Percentiles rank a stretch among this genome's conserved stretches.
These are phyloP conservation scores for Venturia effusa DNA, from an alignment of 2,329 filamentous ascomycete species.

Conservation along the genomic window DNA sequence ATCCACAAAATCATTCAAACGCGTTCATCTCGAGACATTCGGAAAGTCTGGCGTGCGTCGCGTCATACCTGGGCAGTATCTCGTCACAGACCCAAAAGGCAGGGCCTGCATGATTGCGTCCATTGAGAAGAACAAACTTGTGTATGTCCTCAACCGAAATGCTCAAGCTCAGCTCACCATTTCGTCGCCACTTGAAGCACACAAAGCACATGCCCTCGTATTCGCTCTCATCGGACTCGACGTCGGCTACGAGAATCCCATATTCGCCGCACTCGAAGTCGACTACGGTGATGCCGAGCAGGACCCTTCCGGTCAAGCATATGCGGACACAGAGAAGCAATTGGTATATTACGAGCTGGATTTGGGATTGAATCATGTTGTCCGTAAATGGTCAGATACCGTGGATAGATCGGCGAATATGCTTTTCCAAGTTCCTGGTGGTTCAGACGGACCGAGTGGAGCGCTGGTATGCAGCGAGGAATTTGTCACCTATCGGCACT, in stretches of 20 bases:
- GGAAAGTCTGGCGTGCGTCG: slow-evolving; percentile 92
- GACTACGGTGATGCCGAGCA: slow-evolving; percentile 88
- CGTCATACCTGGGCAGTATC: slow-evolving; percentile 89
- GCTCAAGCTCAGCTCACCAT: slow-evolving; percentile 91
- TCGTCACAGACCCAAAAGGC: slow-evolving; percentile 91
- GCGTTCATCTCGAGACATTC: slow-evolving; percentile 92
- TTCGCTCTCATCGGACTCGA: slow-evolving; percentile 82
- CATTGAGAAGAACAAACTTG: slow-evolving; percentile 97
- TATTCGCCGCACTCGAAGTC: slow-evolving; percentile 89
- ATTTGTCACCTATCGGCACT: slow-evolving; percentile 93
- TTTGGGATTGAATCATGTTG: slow-evolving; percentile 91
- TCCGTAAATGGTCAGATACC: slow-evolving; percentile 89
- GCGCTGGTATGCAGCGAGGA: slow-evolving; percentile 92
- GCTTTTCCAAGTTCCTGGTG: slow-evolving; percentile 91
- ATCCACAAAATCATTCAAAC: slow-evolving; percentile 74
- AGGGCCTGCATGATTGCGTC: slow-evolving; percentile 90
- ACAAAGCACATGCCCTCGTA: slow-evolving; percentile 84
- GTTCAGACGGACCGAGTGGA: slow-evolving; percentile 85
- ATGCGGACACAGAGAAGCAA: slow-evolving; percentile 73
- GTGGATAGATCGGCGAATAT: slow-evolving; percentile 84
- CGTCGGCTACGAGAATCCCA: slow-evolving; percentile 92
- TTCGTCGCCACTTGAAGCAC: slow-evolving; percentile 90
- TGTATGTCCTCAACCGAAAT: slow-evolving; percentile 95
- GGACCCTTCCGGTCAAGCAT: slow-evolving; percentile 75
- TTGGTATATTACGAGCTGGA: slow-evolving; percentile 97